Evolutionary conservation across 768 basidiomycete species (phyloP), one percentile per base, ranked within the genome.

Genomic region (Tylopilus plumbeoviolaceoides): DNA sequence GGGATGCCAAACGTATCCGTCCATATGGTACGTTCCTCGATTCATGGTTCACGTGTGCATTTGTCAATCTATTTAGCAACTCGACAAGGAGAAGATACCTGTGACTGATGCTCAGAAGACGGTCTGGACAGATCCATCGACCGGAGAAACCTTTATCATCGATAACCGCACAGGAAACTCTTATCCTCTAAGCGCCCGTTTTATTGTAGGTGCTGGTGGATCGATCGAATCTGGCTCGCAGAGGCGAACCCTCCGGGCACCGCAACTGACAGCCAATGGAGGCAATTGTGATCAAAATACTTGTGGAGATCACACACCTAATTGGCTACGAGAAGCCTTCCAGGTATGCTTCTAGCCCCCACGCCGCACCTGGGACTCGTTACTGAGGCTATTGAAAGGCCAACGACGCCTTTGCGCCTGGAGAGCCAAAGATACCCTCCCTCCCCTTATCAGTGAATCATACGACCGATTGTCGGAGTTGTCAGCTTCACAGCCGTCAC

Each of bases 91-190:
- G 11, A 47, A 54, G n/a, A 41, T 51, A 18, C 40, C 58, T 44
- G 60, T 70, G 46, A 72, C 76, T 54, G 65, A 79, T 39, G 44
- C 44, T 9, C 55, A 59, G 46, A 56, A 51, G 52, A 45, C 27
- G 12, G 33, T 70, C 20, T 89, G 88, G 87, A 77, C 70, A 28
- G 87, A 92, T 70, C 78, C 81, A n/a, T 67, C 59, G 14, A 87
- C 84, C 5, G 77, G 80, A 14, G 72, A 82, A 63, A 69, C 65
- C 3, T 86, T 83, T 61, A 52, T 79, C n/a, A 70, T 91, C 15
- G 81, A 93, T 62, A 63, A 67, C n/a, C 75, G 81, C 47, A 89
- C 86, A 10, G 87, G 88, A 10, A 82, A 89, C 63, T 89, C 86
- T 8, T 75, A 75, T 65, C 70, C 69, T 28, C 70, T 67, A 55